Base-by-base conservation (phyloP, 495 filamentous ascomycete species). In the Thermothielavioides terrestris region DNA sequence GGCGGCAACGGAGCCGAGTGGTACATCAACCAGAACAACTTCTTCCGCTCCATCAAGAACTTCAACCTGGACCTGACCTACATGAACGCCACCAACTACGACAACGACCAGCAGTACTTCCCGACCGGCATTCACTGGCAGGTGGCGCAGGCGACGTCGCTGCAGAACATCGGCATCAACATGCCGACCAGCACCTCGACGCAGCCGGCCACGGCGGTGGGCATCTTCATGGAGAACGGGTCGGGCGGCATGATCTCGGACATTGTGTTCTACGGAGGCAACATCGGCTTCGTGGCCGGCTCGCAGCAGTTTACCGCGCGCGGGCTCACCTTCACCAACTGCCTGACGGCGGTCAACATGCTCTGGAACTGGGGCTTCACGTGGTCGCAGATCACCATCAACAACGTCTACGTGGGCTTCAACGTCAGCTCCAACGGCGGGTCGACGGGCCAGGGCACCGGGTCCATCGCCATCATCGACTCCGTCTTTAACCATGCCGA, bases 11-110 rank as follows among this genome's bases (percentile, higher is more conserved):
- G 84, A 70, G 27, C 68, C 68, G 25, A 54, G 10, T 78, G 55
- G 40, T 69, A 65, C 34, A 54, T 83, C 56, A 90, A 92, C 63
- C 82, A 23, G 67, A 94, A 94, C 78, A 94, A 95, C 69, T 97
- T 95, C 74, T 95, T 86, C 75, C 88, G 91, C 22, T 84, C 91
- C 56, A 74, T 97, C 54, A 84, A 90, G 58, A 95, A 97, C 69
- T 82, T 97, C 53, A 73, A 86, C 49, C 81, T 97, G 62, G 90
- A 97, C 62, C 66, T 88, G 40, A 88, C 81, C 1, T n/a, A n/a
- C n/a, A n/a, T n/a, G 61, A 55, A 10, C 12, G 31, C 7, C n/a
- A n/a, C n/a, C n/a, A n/a, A n/a, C n/a, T n/a, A n/a, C n/a, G n/a
- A n/a, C n/a, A n/a, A n/a, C n/a, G n/a, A n/a, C n/a, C n/a, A n/a